phyloP scores from a whole-genome alignment of 2,329 filamentous ascomycete genomes.

The Myriosclerotinia scirpicola region DNA sequence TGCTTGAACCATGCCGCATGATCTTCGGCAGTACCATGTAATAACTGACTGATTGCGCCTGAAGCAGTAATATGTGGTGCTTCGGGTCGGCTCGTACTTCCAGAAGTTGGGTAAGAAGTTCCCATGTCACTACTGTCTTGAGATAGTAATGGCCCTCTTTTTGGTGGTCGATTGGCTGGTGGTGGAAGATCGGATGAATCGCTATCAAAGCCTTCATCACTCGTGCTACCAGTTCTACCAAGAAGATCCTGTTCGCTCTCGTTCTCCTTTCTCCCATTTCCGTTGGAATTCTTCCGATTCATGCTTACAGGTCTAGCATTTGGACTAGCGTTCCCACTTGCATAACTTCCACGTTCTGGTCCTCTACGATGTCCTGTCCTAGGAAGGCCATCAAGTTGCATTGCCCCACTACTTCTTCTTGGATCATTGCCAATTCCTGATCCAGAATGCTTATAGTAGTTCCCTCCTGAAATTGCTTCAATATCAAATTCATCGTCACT shows the following conservation, averaged over 20 bases:
- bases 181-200: conserved; percentile 67
- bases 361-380: conserved; percentile 46
- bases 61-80: conserved; percentile 62
- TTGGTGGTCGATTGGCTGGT: conserved; percentile 47
- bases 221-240: conserved; percentile 42
- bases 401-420: conserved; percentile 51
- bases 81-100: conserved; percentile 35
- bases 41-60: conserved; percentile 71
- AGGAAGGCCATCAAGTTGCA: conserved; percentile 53
- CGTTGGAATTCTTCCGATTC: conserved; percentile 53
- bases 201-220: conserved; percentile 61
- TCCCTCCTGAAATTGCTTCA: conserved; percentile 45
- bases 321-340: conserved; percentile 43
- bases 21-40: conserved; percentile 77
- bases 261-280: conserved; percentile 40
- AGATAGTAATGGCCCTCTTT: conserved; percentile 24
- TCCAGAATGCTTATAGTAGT: conserved; percentile 74
- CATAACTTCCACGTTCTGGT: conserved; percentile 37
- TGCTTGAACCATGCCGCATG: conserved; percentile 88
- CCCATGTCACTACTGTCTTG: conserved; percentile 24
- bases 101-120: conserved; percentile 40
- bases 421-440: conserved; percentile 76
- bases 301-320: conserved; percentile 46
- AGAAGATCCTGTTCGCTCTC: conserved; percentile 60
- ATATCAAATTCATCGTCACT: conserved; percentile 99